Evolutionary conservation across 768 basidiomycete genomes (phyloP).

Genomic region (Trametes meyenii): DNA sequence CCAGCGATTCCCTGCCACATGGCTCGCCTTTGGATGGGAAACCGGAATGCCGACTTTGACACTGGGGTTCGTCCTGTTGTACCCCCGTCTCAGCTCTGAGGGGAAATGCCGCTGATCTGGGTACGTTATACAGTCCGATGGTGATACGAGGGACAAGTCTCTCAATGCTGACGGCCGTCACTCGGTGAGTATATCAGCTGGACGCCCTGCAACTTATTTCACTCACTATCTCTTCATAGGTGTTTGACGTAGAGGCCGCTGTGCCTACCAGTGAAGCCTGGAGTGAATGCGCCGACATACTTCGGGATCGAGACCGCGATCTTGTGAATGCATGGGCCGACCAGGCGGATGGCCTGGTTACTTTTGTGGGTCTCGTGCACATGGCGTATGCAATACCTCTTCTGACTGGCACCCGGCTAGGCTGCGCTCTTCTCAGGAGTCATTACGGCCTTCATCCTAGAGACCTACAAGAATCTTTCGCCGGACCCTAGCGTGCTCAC

Average conservation of each 20-base stretch:
- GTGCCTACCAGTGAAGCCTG: background rate
- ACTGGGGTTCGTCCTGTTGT: too few species aligned
- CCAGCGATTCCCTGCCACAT: too few species aligned
- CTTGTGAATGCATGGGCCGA: constrained; percentile 10
- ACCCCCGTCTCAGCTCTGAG: too few species aligned
- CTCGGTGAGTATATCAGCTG: too few species aligned
- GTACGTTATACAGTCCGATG: too few species aligned
- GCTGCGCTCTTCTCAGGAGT: background rate
- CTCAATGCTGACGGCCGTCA: too few species aligned
- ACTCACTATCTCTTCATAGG: background rate
- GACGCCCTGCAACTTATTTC: background rate
- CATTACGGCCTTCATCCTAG: background rate
- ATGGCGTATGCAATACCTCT: too few species aligned
- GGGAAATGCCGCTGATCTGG: too few species aligned
- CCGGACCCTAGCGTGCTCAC: background rate
- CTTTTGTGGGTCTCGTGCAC: constrained; percentile 1
- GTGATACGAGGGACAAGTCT: too few species aligned
- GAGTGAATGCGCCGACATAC: background rate
- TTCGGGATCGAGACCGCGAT: background rate
- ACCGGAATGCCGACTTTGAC: too few species aligned
- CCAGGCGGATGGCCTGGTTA: constrained; percentile 14
- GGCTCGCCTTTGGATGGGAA: too few species aligned
- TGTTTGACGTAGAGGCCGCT: background rate
- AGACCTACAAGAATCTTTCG: background rate
- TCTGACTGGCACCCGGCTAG: background rate